Conservation (phyloP, 2,329 filamentous ascomycete genomes). For the Lachnellula arida region DNA sequence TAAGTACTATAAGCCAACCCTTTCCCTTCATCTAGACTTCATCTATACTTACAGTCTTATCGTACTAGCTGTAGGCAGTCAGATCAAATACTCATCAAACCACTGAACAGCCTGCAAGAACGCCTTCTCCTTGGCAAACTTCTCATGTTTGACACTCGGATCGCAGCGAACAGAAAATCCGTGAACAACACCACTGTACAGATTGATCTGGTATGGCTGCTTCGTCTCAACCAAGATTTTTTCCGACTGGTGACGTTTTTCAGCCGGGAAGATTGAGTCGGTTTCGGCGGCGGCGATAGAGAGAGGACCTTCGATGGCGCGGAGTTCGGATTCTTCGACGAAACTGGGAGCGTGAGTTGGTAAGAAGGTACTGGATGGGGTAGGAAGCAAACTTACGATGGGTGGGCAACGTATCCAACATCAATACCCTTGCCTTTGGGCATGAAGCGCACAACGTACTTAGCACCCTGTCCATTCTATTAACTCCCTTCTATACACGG, state of each 20-base stretch:
- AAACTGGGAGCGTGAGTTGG: slow-evolving; percentile 39
- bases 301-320: slow-evolving; percentile 60
- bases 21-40: neutral
- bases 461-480: slow-evolving; percentile 46
- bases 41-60: neutral
- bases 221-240: slow-evolving; percentile 53
- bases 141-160: slow-evolving; percentile 48
- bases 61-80: slow-evolving; percentile 6
- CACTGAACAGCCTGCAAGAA: slow-evolving; percentile 73
- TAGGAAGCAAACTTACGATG: slow-evolving; percentile 40
- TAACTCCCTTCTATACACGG: neutral
- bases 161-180: slow-evolving; percentile 71
- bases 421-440: slow-evolving; percentile 53
- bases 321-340: slow-evolving; percentile 62
- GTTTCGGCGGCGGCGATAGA: slow-evolving; percentile 55
- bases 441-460: slow-evolving; percentile 68
- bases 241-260: slow-evolving; percentile 62
- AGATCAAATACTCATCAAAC: slow-evolving; percentile 61
- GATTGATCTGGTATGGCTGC: slow-evolving; percentile 62
- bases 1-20: neutral
- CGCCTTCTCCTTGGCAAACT: slow-evolving; percentile 75
- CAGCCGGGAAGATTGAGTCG: slow-evolving; percentile 59
- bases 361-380: neutral
- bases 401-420: slow-evolving; percentile 71
- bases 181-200: slow-evolving; percentile 67